These are phyloP conservation scores for Hymenotorrendiella dingleyae DNA, from an alignment of 2,329 filamentous ascomycete species.

Conservation along the genomic window DNA sequence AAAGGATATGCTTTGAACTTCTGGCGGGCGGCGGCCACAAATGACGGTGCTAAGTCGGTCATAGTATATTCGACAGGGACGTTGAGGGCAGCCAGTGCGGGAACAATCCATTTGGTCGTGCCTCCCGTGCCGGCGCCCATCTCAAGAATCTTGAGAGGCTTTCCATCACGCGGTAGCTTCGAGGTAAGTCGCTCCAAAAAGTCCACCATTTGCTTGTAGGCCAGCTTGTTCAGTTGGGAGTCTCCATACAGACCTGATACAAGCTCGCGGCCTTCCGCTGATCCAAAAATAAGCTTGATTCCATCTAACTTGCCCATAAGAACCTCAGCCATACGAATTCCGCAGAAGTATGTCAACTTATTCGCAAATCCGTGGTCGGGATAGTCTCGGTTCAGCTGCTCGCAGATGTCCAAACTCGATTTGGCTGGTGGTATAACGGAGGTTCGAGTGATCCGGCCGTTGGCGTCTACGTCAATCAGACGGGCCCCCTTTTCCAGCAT, in stretches of 20 bases:
- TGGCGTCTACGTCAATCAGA: slow-evolving; percentile 12
- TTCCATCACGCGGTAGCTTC: slow-evolving; percentile 22
- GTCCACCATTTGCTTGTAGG: slow-evolving; percentile 13
- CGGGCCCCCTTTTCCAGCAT: slow-evolving; percentile 25
- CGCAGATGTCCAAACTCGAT: slow-evolving; percentile 1
- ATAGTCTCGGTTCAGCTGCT: slow-evolving; percentile 23
- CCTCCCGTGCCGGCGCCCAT: slow-evolving; percentile 40
- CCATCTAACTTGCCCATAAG: slow-evolving; percentile 20
- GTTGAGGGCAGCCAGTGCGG: slow-evolving; percentile 19
- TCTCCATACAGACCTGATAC: slow-evolving; percentile 25
- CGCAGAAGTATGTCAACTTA: slow-evolving; percentile 10
- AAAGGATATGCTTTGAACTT: slow-evolving; percentile 17
- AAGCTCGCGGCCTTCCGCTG: slow-evolving; percentile 13
- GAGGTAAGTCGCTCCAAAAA: slow-evolving; percentile 15
- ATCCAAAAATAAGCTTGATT: slow-evolving; percentile 22
- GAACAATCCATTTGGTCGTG: slow-evolving; percentile 33
- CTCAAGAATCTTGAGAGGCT: slow-evolving; percentile 36
- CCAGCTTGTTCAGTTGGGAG: slow-evolving; percentile 1
- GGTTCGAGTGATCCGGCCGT: slow-evolving; percentile 19
- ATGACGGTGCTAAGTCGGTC: slow-evolving; percentile 35
- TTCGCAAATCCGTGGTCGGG: slow-evolving; percentile 28
- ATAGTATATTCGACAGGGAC: slow-evolving; percentile 36
- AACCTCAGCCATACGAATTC: slow-evolving; percentile 17
- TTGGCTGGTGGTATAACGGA: not conserved
- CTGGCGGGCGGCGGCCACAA: slow-evolving; percentile 23